Evolutionary conservation across 179 eudicot species (phyloP).

Genomic region (Beta lomatogona): DNA sequence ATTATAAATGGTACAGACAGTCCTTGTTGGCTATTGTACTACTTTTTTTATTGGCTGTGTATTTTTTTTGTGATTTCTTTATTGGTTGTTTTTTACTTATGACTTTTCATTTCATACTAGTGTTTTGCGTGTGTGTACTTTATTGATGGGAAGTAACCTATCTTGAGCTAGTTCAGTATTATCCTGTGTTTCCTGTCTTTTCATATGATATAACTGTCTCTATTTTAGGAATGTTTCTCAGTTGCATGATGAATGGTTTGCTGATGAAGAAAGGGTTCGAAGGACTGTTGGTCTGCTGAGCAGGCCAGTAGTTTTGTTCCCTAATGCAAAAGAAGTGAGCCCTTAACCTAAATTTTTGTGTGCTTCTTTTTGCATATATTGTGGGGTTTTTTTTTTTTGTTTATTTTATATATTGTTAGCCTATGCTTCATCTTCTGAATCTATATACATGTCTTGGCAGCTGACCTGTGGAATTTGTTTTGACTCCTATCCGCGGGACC

Average conservation of each 20-base stretch:
- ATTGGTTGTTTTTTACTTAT: neutral
- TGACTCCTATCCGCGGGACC: slow-evolving; percentile 48
- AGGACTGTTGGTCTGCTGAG: slow-evolving; percentile 58
- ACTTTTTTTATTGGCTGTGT: neutral
- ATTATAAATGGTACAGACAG: slow-evolving; percentile 63
- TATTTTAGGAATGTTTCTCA: slow-evolving; percentile 66
- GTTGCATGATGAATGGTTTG: slow-evolving; percentile 87
- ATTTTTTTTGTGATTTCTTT: neutral
- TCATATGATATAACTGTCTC: neutral
- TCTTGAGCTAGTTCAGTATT: neutral
- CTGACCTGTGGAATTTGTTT: slow-evolving; percentile 79
- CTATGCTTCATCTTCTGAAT: neutral
- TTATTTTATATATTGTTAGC: too few species aligned
- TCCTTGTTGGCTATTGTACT: neutral
- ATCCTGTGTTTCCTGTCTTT: neutral
- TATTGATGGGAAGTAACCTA: neutral
- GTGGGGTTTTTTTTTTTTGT: neutral
- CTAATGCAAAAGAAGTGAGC: slow-evolving; percentile 53
- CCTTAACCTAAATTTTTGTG: neutral
- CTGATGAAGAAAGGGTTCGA: slow-evolving; percentile 73
- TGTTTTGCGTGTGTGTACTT: neutral
- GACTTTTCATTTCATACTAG: neutral
- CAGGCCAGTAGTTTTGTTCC: slow-evolving; percentile 32
- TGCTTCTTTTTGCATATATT: neutral
- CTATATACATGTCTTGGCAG: slow-evolving; percentile 36